Base-by-base conservation (phyloP, 2,329 filamentous ascomycete species). In the Madurella fahalii region DNA sequence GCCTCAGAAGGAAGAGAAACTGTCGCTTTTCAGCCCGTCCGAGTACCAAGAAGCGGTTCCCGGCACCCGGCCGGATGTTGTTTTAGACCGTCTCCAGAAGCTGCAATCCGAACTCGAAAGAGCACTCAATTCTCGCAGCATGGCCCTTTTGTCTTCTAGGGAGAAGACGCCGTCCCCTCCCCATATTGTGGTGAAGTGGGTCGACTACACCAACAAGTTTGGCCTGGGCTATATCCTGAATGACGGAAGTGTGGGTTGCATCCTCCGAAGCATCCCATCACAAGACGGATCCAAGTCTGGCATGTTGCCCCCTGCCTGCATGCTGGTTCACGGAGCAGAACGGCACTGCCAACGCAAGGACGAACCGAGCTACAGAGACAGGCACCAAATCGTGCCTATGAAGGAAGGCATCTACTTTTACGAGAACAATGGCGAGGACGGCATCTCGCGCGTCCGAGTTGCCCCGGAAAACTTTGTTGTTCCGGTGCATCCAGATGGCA, bases 171-270 rank as follows among this genome's bases (percentile, higher is more conserved):
- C 79, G 66, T 66, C 84, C 58, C 69, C 86, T 67, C 79, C 86
- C 66, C 72, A 84, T 66, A 81, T 86, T 43, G 83, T 86, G 12
- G 81, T 86, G 11, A 90, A 92, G 67, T 94, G 89, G 89, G 89
- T 94, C 7, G 89, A 94, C 68, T 94, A 94, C 69, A 90, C 88
- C 56, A 90, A 91, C 70, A 91, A 91, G 68, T 90, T 91, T 68
- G 89, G 89, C 12, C 78, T 94, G 15, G 89, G 89, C 37, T 94
- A 93, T 65, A 90, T 93, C 54, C 75, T 94, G 51, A 89, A 89
- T 58, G 87, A 93, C 61, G 89, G 89, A 31, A 90, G 85, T 58
- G 85, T 92, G 17, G 89, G 89, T 15, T 91, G 87, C 60, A 82
- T 86, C 47, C 73, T 84, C 48, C 75, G 78, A 20, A 80, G 79